phyloP scores from a whole-genome alignment of 352 stramenopile species.

The Phytophthora chlamydospora region DNA sequence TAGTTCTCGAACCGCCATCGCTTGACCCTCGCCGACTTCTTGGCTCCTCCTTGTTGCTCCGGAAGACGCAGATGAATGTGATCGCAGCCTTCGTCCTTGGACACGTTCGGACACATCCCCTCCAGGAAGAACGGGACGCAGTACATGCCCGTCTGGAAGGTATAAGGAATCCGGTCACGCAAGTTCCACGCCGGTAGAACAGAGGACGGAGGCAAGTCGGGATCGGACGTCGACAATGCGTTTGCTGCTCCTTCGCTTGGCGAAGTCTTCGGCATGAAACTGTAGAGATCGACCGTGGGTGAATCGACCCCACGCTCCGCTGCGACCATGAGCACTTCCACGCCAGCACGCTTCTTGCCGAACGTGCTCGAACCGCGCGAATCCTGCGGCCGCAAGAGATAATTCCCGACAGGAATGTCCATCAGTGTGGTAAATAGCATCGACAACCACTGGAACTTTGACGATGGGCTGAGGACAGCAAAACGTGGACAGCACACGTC shows the following conservation, averaged over 20 bases:
- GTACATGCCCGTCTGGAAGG: slow-evolving; percentile 58
- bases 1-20: slow-evolving; percentile 53
- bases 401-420: slow-evolving; percentile 46
- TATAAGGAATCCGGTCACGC: slow-evolving; percentile 57
- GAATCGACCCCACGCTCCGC: slow-evolving; percentile 5
- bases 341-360: slow-evolving; percentile 15
- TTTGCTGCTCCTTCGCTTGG: not conserved
- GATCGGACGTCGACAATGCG: slow-evolving; percentile 10
- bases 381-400: slow-evolving; percentile 36
- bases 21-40: slow-evolving; percentile 10
- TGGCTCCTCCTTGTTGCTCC: not conserved
- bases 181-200: slow-evolving; percentile 55
- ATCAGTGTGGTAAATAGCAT: slow-evolving; percentile 34
- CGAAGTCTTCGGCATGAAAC: slow-evolving; percentile 33
- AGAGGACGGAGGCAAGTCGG: slow-evolving; percentile 7
- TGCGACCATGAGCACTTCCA: slow-evolving; percentile 37
- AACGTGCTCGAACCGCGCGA: slow-evolving; percentile 20
- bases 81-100: slow-evolving; percentile 42
- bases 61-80: slow-evolving; percentile 43
- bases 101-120: slow-evolving; percentile 44
- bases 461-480: slow-evolving; percentile 31
- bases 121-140: slow-evolving; percentile 58
- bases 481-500: not conserved
- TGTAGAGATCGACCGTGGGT: slow-evolving; percentile 47
- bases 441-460: slow-evolving; percentile 46